A percentile compares a stretch with the other conserved stretches of the same genome.
phyloP scores from a whole-genome alignment of 129 eudicot genomes.

The Logfia minima region DNA sequence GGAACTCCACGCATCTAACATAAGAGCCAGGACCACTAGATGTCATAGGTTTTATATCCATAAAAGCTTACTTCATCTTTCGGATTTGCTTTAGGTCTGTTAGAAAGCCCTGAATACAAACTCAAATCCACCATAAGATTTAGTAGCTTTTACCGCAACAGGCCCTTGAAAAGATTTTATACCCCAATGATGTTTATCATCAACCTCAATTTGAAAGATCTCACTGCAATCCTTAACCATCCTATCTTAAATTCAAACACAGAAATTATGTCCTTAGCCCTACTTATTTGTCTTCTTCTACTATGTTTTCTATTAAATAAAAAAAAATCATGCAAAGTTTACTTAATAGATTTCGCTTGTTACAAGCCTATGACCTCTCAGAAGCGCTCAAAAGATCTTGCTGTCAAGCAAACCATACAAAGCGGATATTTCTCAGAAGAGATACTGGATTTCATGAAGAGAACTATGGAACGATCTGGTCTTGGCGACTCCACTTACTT shows the following conservation, averaged over 20 bases:
- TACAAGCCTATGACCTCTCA: conserved; percentile 37
- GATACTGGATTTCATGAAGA: conserved; percentile 30
- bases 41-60: conserved; percentile 6
- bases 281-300: conserved; percentile 23
- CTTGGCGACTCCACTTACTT: conserved; percentile 49
- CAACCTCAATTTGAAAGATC: conserved; percentile 13
- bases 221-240: neutral
- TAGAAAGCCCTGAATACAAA: conserved; percentile 2
- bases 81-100: neutral
- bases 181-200: conserved; percentile 24
- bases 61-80: conserved; percentile 2
- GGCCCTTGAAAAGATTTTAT: neutral
- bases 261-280: conserved; percentile 4
- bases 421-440: conserved; percentile 26
- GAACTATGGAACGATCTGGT: conserved; percentile 31
- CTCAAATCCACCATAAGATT: conserved; percentile 9
- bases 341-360: conserved; percentile 41
- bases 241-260: neutral
- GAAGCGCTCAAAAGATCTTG: conserved; percentile 27
- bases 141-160: neutral
- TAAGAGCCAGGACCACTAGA: conserved; percentile 15
- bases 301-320: neutral
- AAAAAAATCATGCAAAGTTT: conserved; percentile 24
- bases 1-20: neutral
- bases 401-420: conserved; percentile 3